Base-by-base conservation (phyloP, 805 yeast genomes). In the Saccharomycopsis sp. region DNA sequence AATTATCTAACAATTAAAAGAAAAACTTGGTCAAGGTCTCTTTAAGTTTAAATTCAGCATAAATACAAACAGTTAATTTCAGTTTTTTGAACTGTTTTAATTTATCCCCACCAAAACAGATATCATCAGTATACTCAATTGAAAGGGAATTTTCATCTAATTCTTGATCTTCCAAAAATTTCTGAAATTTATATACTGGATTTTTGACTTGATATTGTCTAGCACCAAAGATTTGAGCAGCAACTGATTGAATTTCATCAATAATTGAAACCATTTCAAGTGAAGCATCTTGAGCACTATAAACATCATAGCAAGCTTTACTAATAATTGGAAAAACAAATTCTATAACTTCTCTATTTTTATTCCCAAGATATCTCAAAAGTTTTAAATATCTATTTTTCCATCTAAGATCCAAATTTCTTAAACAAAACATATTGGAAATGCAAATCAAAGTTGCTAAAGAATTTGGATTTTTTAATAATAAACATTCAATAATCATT, bases 301-400 rank as follows among this genome's bases (percentile, higher is more conserved):
- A 8, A 23, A 23, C 26, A n/a, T n/a, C n/a, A n/a, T n/a, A n/a
- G n/a, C n/a, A n/a, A 23, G 26, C 26, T 10, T 40, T 13, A 14
- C 25, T 21, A n/a, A 40, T 36, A 3, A 40, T 4, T 18, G 44
- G 44, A 26, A 36, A 42, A 4, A 31, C 25, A 9, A 42, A 32
- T 10, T 34, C 43, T 2, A 39, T 19, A 6, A 42, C 13, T 4
- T 26, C 21, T 8, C 33, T 18, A 3, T 30, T 28, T 14, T 14
- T 17, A 6, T 21, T n/a, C 3, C 34, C 34, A 9, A 42, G 20
- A 15, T 35, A 25, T 21, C n/a, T 39, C 3, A 42, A 6, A 23
- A 23, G 26, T 10, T 23, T 23, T 8, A 23, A 10, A 23, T 8
- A 8, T 8, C 26, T 6, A 23, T 23, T 8, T 8, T 10, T 6